These are phyloP conservation scores for Cryptococcus sp. DNA, from an alignment of 1,284 basidiomycete genomes.

Conservation along the genomic window DNA sequence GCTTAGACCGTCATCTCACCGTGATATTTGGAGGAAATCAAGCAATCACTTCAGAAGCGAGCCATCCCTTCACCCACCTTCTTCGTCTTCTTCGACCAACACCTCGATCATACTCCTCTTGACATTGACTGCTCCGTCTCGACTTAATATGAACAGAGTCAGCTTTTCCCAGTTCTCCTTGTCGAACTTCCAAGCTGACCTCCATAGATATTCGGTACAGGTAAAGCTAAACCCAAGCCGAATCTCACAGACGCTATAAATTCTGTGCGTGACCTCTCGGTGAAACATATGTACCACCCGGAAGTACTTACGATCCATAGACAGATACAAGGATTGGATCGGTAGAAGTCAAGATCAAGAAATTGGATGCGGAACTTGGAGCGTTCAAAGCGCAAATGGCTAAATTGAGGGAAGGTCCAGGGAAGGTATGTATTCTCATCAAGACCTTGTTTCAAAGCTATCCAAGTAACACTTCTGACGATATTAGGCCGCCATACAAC, in stretches of 20 bases:
- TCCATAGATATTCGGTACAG: constrained; percentile 65
- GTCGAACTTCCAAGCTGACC: no score
- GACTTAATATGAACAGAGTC: no score
- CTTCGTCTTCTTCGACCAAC: no score
- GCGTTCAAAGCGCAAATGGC: constrained; percentile 96
- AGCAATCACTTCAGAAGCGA: no score
- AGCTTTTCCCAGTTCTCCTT: no score
- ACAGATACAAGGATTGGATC: constrained; percentile 84
- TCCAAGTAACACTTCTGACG: no score
- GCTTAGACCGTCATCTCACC: no score
- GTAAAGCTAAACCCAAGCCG: constrained; percentile 67
- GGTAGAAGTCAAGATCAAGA: constrained; percentile 95
- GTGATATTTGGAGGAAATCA: no score
- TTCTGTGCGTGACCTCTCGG: constrained; percentile 56
- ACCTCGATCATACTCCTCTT: no score
- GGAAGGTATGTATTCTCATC: constrained; percentile 63
- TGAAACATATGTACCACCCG: background rate
- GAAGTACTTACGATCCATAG: constrained; percentile 44
- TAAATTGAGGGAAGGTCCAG: constrained; percentile 87
- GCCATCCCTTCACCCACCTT: no score
- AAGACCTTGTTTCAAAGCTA: background rate
- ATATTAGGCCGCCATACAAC: constrained; percentile 77
- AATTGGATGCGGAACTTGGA: constrained; percentile 87
- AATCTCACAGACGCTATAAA: constrained; percentile 84
- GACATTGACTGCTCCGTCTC: no score